These are phyloP conservation scores for Cordyceps farinosa DNA, from an alignment of 2,329 filamentous ascomycete genomes.

Conservation along the genomic window DNA sequence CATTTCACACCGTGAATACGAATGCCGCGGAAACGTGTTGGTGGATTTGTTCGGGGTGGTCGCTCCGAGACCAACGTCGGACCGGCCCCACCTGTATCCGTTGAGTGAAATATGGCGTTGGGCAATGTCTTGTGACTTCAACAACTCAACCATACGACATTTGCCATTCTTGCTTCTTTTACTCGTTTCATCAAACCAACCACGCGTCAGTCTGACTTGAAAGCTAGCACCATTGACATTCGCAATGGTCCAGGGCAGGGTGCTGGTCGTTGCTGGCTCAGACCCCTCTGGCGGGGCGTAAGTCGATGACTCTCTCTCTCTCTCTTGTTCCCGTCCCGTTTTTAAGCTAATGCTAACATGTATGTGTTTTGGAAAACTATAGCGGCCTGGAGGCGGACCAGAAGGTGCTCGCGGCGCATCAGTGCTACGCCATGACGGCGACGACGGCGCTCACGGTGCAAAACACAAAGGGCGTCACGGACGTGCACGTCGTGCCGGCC, in stretches of 20 bases:
- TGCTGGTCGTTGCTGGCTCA: slow-evolving; percentile 82
- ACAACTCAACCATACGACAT: background rate
- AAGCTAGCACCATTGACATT: too few species aligned
- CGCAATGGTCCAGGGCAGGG: slow-evolving; percentile 44
- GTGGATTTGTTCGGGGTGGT: background rate
- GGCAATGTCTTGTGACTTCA: background rate
- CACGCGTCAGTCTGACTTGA: background rate
- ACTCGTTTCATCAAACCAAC: background rate
- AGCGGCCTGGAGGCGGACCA: slow-evolving; percentile 95
- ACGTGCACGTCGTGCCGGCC: slow-evolving; percentile 74
- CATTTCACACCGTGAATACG: background rate
- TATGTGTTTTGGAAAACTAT: slow-evolving; percentile 11
- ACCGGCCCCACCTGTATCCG: background rate
- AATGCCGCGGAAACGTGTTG: background rate
- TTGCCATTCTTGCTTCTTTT: background rate
- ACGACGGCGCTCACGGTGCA: slow-evolving; percentile 95
- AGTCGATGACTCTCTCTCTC: slow-evolving; percentile 29
- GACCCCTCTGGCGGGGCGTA: slow-evolving; percentile 88
- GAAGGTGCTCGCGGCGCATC: slow-evolving; percentile 87
- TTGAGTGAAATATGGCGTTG: slow-evolving; percentile 16
- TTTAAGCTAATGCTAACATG: background rate
- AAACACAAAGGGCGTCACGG: slow-evolving; percentile 81
- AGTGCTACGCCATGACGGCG: slow-evolving; percentile 93
- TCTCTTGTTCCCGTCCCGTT: too few species aligned
- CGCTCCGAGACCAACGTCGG: background rate